Base-by-base conservation (phyloP, 2,329 filamentous ascomycete species). In the Ophiostoma australiae region DNA sequence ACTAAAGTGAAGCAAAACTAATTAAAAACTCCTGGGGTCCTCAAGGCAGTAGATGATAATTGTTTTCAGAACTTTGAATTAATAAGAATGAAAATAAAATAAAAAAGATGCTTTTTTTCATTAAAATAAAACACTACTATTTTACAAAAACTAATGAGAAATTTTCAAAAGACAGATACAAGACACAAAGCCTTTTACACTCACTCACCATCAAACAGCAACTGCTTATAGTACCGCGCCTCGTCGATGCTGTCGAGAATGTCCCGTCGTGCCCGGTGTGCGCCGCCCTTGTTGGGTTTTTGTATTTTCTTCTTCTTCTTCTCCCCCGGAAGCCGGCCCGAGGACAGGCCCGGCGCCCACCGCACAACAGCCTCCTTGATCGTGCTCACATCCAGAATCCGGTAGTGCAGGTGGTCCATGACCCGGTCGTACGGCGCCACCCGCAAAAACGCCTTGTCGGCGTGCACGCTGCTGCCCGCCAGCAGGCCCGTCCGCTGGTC, bases 231-330 rank as follows among this genome's bases (percentile, higher is more conserved):
- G 78, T 91, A 97, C 76, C 83, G 88, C 70, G 94, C 94, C 82
- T 99, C 95, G 71, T 87, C 90, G 73, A 99, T 97, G 80, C 94
- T 98, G 82, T 99, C 95, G 73, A 97, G 80, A 72, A 99, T 97
- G 80, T 99, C 95, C 70, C 92, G 89, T 76, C 86, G 89, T 0
- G 95, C 95, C 80, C 94, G 88, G 81, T 99, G 95, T 69, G 89
- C 82, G 52, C 87, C 88, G 78, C 86, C 86, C 83, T 98, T 98
- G 73, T 77, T 80, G 23, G 70, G 44, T 1, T 70, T 41, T 10
- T 39, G 3, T 3, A 2, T 17, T 11, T 39, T 20, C 17, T 68
- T 23, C 17, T 68, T 8, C 61, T 67, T 2, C 37, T n/a, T n/a
- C 4, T 39, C 37, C 37, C 6, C 11, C 6, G 52, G 6, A 17